Conservation (phyloP, 768 basidiomycete genomes). For the Phaeotremella skinneri region DNA sequence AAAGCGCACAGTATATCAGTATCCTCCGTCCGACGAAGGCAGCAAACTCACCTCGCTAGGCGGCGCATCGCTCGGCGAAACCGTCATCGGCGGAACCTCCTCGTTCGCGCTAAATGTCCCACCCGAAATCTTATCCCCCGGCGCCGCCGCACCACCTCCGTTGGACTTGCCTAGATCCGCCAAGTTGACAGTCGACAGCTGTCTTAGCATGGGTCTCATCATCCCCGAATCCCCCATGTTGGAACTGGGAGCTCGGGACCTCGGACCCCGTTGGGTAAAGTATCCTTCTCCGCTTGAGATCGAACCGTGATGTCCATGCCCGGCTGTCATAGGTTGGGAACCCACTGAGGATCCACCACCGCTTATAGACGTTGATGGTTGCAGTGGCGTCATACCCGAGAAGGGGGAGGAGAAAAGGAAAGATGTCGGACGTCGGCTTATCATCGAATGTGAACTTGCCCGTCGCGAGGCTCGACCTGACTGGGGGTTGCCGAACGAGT, state of each 20-base stretch:
- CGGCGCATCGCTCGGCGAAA: conserved; percentile 42
- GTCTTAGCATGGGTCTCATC: conserved; percentile 28
- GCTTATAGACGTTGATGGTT: background rate
- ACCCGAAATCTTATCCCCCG: background rate
- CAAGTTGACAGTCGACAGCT: conserved; percentile 28
- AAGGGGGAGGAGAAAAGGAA: conserved; percentile 39
- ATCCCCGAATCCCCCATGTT: conserved; percentile 8
- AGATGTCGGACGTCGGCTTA: conserved; percentile 29
- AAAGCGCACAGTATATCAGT: background rate
- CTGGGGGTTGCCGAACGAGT: conserved; percentile 27
- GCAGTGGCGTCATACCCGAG: conserved; percentile 42
- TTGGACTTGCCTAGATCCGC: conserved; percentile 12
- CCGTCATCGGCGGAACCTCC: conserved; percentile 39
- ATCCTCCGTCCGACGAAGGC: background rate
- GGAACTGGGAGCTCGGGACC: conserved; percentile 17
- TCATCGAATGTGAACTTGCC: conserved; percentile 25
- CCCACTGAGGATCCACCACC: conserved; percentile 6
- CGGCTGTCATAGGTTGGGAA: background rate
- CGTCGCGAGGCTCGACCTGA: conserved; percentile 27
- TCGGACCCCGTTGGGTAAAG: conserved; percentile 3
- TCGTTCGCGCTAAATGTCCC: conserved; percentile 1
- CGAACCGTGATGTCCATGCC: background rate
- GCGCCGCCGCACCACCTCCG: conserved; percentile 8
- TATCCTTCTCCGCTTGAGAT: background rate
- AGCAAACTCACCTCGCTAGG: conserved; percentile 33